Evolutionary conservation across 2,329 filamentous ascomycete species (phyloP), one percentile per base, ranked within the genome.

Genomic region (Bipolaris zeicola): DNA sequence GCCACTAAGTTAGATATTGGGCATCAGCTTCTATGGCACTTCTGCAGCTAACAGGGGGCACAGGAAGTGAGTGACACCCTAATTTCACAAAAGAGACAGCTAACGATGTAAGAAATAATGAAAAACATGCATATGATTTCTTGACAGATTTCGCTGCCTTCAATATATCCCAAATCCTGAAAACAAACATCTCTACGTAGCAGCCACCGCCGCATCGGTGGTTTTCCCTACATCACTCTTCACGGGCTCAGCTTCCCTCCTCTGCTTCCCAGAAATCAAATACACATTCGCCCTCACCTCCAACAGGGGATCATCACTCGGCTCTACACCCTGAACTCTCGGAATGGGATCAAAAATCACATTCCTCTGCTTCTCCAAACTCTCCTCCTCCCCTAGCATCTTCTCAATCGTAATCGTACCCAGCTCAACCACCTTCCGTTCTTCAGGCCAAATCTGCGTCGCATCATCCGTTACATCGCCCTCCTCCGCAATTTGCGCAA

Each of bases 331-430:
- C 18, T 81, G 71, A 1, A 86, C 78, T 50, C 83, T 75, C 5
- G 84, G 83, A 47, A 86, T 78, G 1, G 84, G 84, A 73, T 87
- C 84, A 60, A 84, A 86, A 60, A 87, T 86, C 38, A 83, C 74
- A 31, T 75, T 72, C 73, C 85, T 82, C 73, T 83, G 79, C 73
- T 80, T 71, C 52, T 72, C 73, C 55, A 68, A 66, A 46, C 74
- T 77, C 50, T 80, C 76, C 36, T 77, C 73, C n/a, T 77, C 73
- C 20, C 72, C 67, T 24, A 78, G 66, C 8, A 80, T 55, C 22
- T 68, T 65, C 20, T 82, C 76, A 8, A 86, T 52, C 54, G 64
- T 78, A 6, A 86, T 65, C 1, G 65, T 77, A 0, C 84, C 84
- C 52, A 87, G 66, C 60, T 83, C 79, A 3, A 85, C 81, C 18